Evolutionary conservation across 2,329 filamentous ascomycete genomes (phyloP), one percentile per base, ranked within the genome.

Genomic region (Venturia aucupariae): DNA sequence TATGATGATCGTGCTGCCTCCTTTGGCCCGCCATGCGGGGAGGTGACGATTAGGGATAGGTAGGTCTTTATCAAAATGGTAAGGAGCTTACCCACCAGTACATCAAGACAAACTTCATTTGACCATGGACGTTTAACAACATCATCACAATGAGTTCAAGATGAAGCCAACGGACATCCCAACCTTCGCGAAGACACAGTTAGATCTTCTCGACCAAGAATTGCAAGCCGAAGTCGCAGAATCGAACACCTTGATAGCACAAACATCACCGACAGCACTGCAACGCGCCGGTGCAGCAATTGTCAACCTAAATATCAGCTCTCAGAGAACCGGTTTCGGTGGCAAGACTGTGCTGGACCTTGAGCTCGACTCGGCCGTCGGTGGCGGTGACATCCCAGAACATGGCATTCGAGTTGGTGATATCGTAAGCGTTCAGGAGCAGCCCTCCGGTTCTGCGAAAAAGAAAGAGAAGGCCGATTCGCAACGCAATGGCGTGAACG

Each of bases 311-410:
- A 78, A 84, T 39, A 79, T 96, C 41, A 80, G 83, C 13, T 87
- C 89, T 22, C 89, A 90, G 72, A 87, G 92, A 38, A 99, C 94
- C 0, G 94, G 94, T 0, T 81, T 97, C 44, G 94, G 92, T 19
- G 94, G 94, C n/a, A 90, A 91, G 68, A 91, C 90, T 0, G 88
- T 99, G 1, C 79, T 97, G 3, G 92, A 97, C 74, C 85, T 99
- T 6, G 79, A 78, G 19, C 79, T 85, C 0, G 93, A 97, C 71
- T 77, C 84, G n/a, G 89, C 91, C 0, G 61, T 61, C 22, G 65
- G 61, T 22, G 15, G 64, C 17, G 75, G 79, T 0, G 84, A 86
- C 67, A 77, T 93, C 24, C 86, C 87, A 0, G 87, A 90, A 72
- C 90, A 93, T 78, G 89, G 89, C 32, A 78, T 94, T 62, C 81